Base-by-base conservation (phyloP, 371 early-diverging fungal species). In the Actinomortierella ambigua region DNA sequence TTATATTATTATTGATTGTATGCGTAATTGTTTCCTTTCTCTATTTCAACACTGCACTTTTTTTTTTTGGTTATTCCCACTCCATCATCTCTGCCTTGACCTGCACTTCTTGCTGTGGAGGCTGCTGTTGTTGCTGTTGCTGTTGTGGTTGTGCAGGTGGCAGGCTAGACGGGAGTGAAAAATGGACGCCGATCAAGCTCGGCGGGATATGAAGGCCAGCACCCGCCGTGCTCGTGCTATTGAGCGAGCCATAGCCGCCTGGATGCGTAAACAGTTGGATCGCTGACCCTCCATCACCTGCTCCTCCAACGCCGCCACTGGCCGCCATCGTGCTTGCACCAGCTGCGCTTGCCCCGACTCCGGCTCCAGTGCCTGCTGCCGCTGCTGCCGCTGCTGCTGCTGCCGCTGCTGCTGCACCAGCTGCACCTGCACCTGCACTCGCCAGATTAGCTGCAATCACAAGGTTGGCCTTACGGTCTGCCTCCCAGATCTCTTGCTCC, bases 1-100 rank as follows among this genome's bases (percentile, higher is more conserved):
- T 34, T 34, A 6, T 34, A 34, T 34, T 34, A 34, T 11, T 34
- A 34, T 34, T 34, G 11, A 4, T 6, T 34, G 34, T 6, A 34
- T 34, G 4, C 57, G 40, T n/a, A n/a, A n/a, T 56, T 53, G 34
- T 49, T 46, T 59, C 34, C 29, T 57, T 14, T 49, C 3, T 22
- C n/a, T 51, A 27, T 23, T 44, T 53, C 47, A 26, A n/a, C 27
- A 24, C 28, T 57, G n/a, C 4, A 34, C 34, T 34, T 46, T 20
- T 4, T 4, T 15, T 46, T 3, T 46, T 46, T 15, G 4, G 18
- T 49, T 41, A 68, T 28, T 68, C 56, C 68, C 68, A 68, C 42
- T 68, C 68, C 68, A 68, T 68, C 5, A 50, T 63, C 63, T 68
- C 68, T 1, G 68, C 28, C 44, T 68, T 68, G 29, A 63, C 63